phyloP scores from a whole-genome alignment of 768 basidiomycete genomes.

The Macrolepiota albuminosa region DNA sequence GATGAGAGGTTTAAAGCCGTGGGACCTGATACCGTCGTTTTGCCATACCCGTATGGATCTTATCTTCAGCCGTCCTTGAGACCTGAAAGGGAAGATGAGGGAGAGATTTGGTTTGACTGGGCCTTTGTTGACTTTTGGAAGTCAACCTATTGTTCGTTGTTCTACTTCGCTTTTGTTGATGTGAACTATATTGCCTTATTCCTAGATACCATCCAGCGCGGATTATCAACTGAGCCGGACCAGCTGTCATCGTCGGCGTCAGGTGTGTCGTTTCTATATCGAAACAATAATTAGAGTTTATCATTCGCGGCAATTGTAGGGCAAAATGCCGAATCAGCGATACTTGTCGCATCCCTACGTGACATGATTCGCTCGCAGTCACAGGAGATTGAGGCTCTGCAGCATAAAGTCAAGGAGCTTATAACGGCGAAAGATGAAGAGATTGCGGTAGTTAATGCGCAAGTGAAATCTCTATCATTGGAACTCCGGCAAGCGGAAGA shows the following conservation, averaged over 20 bases:
- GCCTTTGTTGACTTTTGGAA: conserved; percentile 98
- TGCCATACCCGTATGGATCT: conserved; percentile 41
- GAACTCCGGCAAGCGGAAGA: conserved; percentile 50
- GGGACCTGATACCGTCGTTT: conserved; percentile 78
- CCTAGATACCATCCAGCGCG: conserved; percentile 72
- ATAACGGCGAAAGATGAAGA: conserved; percentile 29
- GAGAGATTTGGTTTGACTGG: conserved; percentile 98
- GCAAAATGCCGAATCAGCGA: conserved; percentile 70
- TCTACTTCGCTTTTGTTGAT: neutral
- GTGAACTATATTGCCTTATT: neutral
- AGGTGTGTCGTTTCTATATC: conserved; percentile 18
- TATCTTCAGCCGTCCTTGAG: conserved; percentile 30
- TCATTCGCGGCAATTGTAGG: conserved; percentile 29
- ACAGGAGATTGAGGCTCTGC: conserved; percentile 70
- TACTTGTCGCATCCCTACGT: conserved; percentile 79
- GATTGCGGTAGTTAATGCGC: conserved; percentile 38
- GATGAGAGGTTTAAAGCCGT: conserved; percentile 91
- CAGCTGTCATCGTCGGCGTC: conserved; percentile 53
- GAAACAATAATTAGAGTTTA: neutral
- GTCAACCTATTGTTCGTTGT: conserved; percentile 83
- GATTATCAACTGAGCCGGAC: conserved; percentile 65
- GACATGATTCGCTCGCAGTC: conserved; percentile 80
- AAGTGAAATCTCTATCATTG: conserved; percentile 40
- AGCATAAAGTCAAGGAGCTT: conserved; percentile 50
- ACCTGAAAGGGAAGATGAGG: conserved; percentile 50